Conservation (phyloP, 140 eudicot genomes). For the Senecio squalidus region DNA sequence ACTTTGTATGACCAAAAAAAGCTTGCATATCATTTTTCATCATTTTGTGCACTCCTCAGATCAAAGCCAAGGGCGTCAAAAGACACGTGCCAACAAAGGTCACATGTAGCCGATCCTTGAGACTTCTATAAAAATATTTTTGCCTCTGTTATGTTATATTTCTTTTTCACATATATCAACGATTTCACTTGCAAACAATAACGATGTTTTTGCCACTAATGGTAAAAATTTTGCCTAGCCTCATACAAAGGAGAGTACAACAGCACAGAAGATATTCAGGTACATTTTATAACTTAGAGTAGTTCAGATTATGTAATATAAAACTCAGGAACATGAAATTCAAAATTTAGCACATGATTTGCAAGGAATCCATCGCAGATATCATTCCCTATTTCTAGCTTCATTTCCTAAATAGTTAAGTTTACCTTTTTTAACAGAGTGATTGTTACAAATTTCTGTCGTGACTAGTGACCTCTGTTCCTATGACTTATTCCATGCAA, state of each 20-base stretch:
- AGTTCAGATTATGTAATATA: neutral
- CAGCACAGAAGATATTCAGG: too few relatives aligned
- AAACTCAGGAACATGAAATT: neutral
- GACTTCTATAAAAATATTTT: neutral
- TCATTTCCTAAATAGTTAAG: neutral
- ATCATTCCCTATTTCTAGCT: neutral
- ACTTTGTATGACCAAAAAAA: too few relatives aligned
- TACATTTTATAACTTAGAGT: neutral
- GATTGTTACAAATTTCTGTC: neutral
- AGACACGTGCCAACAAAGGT: slow-evolving; percentile 9
- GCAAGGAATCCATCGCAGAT: neutral
- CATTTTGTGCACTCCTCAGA: too few relatives aligned
- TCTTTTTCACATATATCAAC: too few relatives aligned
- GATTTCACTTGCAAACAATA: too few relatives aligned
- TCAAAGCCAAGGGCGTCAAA: too few relatives aligned
- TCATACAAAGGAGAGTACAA: too few relatives aligned
- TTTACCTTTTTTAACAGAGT: neutral
- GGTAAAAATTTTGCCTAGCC: too few relatives aligned
- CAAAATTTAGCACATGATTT: neutral
- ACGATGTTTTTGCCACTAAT: too few relatives aligned
- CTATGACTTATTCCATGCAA: slow-evolving; percentile 4
- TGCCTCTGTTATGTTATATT: too few relatives aligned
- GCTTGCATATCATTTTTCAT: too few relatives aligned
- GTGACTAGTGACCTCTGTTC: neutral
- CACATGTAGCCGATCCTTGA: too few relatives aligned